These are phyloP conservation scores for Hypocreales sp. DNA, from an alignment of 2,329 filamentous ascomycete species.

Conservation along the genomic window DNA sequence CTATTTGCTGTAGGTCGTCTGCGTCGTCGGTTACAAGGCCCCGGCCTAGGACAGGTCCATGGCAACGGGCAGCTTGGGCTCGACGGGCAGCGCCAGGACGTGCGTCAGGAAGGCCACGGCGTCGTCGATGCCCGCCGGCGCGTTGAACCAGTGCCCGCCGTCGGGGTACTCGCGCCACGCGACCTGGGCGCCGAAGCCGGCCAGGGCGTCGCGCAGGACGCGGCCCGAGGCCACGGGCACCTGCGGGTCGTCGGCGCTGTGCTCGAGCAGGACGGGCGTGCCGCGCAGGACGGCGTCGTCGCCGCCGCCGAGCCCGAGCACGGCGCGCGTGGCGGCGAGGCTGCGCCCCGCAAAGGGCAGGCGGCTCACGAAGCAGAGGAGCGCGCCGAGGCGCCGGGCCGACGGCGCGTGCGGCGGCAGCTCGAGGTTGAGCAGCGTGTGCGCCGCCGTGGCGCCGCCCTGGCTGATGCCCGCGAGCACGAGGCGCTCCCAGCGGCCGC, in stretches of 20 bases:
- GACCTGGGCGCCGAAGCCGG: conserved; percentile 20
- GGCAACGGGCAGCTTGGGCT: too few species aligned
- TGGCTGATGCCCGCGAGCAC: conserved; percentile 30
- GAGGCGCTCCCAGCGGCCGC: conserved; percentile 20
- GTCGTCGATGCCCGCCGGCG: conserved; percentile 26
- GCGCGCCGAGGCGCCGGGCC: conserved; percentile 16
- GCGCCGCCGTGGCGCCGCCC: conserved; percentile 24
- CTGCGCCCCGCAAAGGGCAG: conserved; percentile 17
- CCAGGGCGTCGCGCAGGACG: conserved; percentile 17
- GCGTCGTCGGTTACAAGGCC: too few species aligned
- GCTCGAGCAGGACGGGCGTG: conserved; percentile 28
- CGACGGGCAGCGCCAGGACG: too few species aligned
- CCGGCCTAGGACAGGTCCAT: too few species aligned
- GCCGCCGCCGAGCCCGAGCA: conserved; percentile 12
- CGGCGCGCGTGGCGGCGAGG: conserved; percentile 15
- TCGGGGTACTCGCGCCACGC: conserved; percentile 23
- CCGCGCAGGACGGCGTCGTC: conserved; percentile 17
- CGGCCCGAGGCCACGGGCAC: conserved; percentile 21
- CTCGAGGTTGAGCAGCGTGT: conserved; percentile 19
- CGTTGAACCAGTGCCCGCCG: conserved; percentile 29
- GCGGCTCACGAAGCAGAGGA: conserved; percentile 22
- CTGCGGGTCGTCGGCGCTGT: conserved; percentile 26
- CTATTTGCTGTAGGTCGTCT: too few species aligned
- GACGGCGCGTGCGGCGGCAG: too few species aligned
- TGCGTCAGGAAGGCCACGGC: conserved; percentile 16